Base-by-base conservation (phyloP, 2,329 filamentous ascomycete genomes). In the Fusarium udum region DNA sequence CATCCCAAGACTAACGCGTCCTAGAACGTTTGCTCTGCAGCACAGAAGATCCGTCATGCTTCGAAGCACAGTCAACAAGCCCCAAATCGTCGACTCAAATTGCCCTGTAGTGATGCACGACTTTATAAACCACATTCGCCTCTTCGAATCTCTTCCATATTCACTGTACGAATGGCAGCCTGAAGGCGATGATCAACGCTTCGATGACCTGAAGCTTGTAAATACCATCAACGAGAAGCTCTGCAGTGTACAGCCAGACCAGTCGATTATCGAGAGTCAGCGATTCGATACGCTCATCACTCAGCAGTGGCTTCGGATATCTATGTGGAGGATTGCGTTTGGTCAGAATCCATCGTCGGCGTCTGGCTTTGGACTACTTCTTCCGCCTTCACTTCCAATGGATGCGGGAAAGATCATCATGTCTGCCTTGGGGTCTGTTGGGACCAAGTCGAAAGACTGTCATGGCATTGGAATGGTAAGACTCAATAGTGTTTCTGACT, bases 31-130 rank as follows among this genome's bases (percentile, higher is more conserved):
- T 59, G 78, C 79, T 3, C 67, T 81, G 0, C 79, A 81, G 39
- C 77, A 77, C 40, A 74, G 79, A 28, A 71, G 77, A 22, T 71
- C 77, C 6, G 77, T 81, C n/a, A 76, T 80, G 74, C 57, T 81
- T 0, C 78, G 79, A 40, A 76, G 71, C 26, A 75, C 72, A 8
- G 75, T 81, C n/a, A 62, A 76, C 22, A 81, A 81, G 28, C 79
- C 79, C 1, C 77, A 77, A 37, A 69, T 80, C 22, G 69, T 80
- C 32, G 78, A 79, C 40, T 80, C 79, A 1, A 77, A 80, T 24
- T 78, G 77, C n/a, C 79, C 79, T 0, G 70, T 77, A 1, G 78
- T 81, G 9, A 81, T 81, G 79, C 76, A 81, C 52, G 79, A 81
- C 24, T 81, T 81, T 26, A 73, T 81, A 40, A 81, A 81, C 14